Evolutionary conservation across 306 rosid genomes (phyloP).

Genomic region (Rubus idaeus): DNA sequence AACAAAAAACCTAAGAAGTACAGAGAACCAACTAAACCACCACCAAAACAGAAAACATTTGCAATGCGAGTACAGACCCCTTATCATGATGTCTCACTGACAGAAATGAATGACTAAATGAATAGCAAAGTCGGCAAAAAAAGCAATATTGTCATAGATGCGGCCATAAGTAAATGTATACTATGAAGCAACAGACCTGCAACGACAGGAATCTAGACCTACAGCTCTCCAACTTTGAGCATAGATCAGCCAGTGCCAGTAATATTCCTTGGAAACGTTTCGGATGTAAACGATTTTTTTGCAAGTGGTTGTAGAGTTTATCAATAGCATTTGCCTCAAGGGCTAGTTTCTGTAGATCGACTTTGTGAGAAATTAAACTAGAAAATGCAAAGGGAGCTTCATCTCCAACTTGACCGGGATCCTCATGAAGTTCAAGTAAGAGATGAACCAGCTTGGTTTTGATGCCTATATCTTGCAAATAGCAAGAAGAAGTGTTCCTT

Average conservation of each 20-base stretch:
- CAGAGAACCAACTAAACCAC: background rate
- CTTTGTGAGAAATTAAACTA: conserved; percentile 66
- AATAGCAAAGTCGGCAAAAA: conserved; percentile 1
- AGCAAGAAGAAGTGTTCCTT: conserved; percentile 68
- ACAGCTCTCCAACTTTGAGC: conserved; percentile 96
- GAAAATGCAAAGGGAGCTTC: conserved; percentile 81
- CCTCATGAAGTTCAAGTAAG: conserved; percentile 93
- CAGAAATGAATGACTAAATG: conserved; percentile 18
- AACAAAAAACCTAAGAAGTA: background rate
- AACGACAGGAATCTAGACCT: conserved; percentile 72
- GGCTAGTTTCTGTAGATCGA: conserved; percentile 86
- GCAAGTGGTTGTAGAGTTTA: conserved; percentile 69
- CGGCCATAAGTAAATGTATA: background rate
- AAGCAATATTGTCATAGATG: background rate
- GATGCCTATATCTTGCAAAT: conserved; percentile 75
- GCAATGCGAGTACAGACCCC: background rate
- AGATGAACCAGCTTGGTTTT: conserved; percentile 71
- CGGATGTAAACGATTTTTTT: conserved; percentile 44
- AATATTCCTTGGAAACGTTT: conserved; percentile 80
- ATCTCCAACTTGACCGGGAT: conserved; percentile 87
- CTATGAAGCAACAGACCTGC: conserved; percentile 59
- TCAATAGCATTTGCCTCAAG: conserved; percentile 92
- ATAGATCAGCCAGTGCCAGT: conserved; percentile 75
- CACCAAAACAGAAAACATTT: background rate
- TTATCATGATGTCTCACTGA: conserved; percentile 17